Evolutionary conservation across 164 flowering plant species (phyloP), one percentile per base, ranked within the genome.

Genomic region (Nelumbo lutea): DNA sequence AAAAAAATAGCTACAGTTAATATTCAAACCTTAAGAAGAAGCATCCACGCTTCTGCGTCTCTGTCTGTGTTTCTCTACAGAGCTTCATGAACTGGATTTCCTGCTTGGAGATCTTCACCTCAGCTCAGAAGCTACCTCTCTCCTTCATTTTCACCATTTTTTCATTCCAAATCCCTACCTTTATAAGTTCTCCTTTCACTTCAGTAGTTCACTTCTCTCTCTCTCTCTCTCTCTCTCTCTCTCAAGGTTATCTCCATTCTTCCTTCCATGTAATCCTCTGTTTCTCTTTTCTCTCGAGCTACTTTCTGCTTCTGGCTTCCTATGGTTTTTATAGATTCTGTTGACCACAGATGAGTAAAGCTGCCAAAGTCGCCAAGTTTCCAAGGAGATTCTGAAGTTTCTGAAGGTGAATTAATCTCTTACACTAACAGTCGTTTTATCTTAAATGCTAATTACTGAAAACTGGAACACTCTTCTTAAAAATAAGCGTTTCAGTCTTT

Each of bases 41-140:
- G 72, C 76, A 64, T 51, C 76, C 69, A 64, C 27, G 57, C 68
- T 61, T 59, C 55, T 70, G 27, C 56, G 45, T 38, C 15, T 59
- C 56, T 59, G 9, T 59, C 6, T 14, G 1, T n/a, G 4, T 47
- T 6, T 50, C 42, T 3, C 42, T 57, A 14, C n/a, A 42, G n/a
- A 13, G 59, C 14, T 45, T 44, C 13, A 5, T 39, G 0, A 15
- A 11, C 13, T 9, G 51, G 38, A 13, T 64, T 44, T 14, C 50
- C n/a, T 38, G 13, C 46, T 42, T 77, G 80, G 80, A 78, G 75
- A 71, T 78, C 80, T 71, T 66, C 73, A 57, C 61, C 68, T 43
- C n/a, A 62, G 76, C 68, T 43, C n/a, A 62, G 76, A 66, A 67
- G 55, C 78, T 78, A 64, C 76, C 71, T 73, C 65, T 63, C 66